Evolutionary conservation across 75 land plant species (phyloP).

Genomic region (Adiantum capillusveneris): DNA sequence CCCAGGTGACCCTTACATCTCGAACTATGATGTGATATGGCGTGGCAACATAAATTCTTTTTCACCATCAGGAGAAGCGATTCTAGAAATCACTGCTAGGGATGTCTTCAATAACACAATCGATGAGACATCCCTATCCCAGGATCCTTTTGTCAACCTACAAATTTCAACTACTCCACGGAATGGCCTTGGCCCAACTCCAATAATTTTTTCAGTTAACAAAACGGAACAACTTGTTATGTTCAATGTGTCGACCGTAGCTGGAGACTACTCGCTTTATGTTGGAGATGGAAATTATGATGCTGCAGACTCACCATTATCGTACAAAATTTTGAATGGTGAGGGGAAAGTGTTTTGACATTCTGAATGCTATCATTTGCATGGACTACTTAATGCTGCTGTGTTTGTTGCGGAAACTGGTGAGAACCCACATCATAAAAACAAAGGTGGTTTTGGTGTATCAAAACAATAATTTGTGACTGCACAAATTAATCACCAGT

Average conservation of each 20-base stretch:
- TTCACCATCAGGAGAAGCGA: background rate
- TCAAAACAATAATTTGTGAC: no score
- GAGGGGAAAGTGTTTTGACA: no score
- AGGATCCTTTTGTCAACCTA: background rate
- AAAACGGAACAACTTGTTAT: background rate
- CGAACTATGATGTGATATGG: background rate
- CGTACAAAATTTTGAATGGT: background rate
- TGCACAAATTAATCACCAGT: no score
- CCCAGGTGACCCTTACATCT: background rate
- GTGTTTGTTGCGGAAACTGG: no score
- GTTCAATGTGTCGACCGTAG: background rate
- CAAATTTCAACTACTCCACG: background rate
- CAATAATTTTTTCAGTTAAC: background rate
- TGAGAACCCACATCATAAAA: no score
- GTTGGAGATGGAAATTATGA: background rate
- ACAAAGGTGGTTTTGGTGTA: no score
- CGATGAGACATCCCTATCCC: background rate
- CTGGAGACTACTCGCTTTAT: slow-evolving; percentile 1
- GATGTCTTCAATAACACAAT: background rate
- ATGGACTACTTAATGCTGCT: no score
- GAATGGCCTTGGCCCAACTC: background rate
- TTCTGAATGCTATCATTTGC: no score
- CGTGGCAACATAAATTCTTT: background rate
- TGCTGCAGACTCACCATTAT: background rate
- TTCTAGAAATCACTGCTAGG: background rate